phyloP scores from a whole-genome alignment of 2,329 filamentous ascomycete genomes.

The Verticillium dahliae region DNA sequence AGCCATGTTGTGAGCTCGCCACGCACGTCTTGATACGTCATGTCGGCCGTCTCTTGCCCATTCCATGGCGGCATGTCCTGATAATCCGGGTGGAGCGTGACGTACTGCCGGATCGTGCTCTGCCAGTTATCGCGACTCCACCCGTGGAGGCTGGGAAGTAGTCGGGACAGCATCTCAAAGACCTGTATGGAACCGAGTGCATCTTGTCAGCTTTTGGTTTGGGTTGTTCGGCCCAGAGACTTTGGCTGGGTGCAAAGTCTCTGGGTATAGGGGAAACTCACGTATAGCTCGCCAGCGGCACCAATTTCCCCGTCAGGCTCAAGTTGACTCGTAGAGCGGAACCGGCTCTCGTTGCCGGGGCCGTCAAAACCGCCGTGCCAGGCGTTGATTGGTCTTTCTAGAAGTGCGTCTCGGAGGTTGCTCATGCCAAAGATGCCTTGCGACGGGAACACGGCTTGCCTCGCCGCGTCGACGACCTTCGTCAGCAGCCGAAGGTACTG shows the following conservation, averaged over 20 bases:
- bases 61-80: slow-evolving; percentile 29
- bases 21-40: slow-evolving; percentile 33
- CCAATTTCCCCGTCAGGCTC: slow-evolving; percentile 12
- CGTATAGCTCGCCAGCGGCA: slow-evolving; percentile 15
- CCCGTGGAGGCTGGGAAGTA: slow-evolving; percentile 18
- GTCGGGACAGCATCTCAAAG: slow-evolving; percentile 29
- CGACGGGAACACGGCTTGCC: neutral
- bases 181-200: slow-evolving; percentile 22
- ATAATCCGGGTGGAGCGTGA: slow-evolving; percentile 31
- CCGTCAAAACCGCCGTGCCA: neutral
- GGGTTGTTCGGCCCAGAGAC: neutral
- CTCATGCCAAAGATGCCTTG: neutral
- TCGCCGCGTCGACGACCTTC: slow-evolving; percentile 4
- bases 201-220: neutral
- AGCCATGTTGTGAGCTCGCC: slow-evolving; percentile 26
- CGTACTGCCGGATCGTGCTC: slow-evolving; percentile 37
- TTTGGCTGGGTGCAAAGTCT: neutral
- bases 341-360: neutral
- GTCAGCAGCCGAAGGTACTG: slow-evolving; percentile 5
- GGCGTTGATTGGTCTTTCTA: neutral
- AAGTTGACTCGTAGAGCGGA: slow-evolving; percentile 1
- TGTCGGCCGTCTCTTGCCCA: slow-evolving; percentile 37
- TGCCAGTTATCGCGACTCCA: slow-evolving; percentile 38
- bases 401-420: neutral
- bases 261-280: slow-evolving; percentile 1